Evolutionary conservation across 208 protist genomes (phyloP), one percentile per base, ranked within the genome.

Genomic region (Trypanosoma rangeli): DNA sequence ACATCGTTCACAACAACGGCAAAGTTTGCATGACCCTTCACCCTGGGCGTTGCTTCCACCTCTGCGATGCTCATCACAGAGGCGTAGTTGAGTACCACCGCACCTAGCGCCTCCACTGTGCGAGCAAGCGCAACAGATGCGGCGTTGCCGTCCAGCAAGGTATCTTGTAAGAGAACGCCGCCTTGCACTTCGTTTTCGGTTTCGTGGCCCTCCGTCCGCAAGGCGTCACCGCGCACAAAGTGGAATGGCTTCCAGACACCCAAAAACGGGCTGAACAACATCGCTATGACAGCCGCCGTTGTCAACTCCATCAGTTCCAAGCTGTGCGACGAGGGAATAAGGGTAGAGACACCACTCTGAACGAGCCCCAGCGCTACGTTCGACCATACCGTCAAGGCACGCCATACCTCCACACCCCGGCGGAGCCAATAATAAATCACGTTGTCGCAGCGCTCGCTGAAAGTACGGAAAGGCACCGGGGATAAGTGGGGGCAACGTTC

Each of bases 391-490:
- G 76, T 80, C 26, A 75, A 61, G 10, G 78, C 83, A 33, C 39
- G 44, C 68, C 89, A 67, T 29, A 76, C 74, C n/a, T 79, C 78
- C 24, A 76, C 52, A 22, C 78, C 90, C 13, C 78, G 68, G 15
- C 72, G 56, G n/a, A 92, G 65, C 83, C 83, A 95, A 95, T 20
- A 24, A 28, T 33, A 33, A 4, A 44, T 94, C 85, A 26, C 91
- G 91, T 73, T 94, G 88, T 8, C 88, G 86, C 13, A 93, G 37
- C 26, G 86, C 86, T 0, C 89, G 80, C 67, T 96, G 91, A 18
- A 88, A 67, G 54, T 83, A 89, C 13, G 86, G 76, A 33, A 96
- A 84, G 8, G 83, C 81, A 16, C 91, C 88, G 0, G 88, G 81
- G n/a, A 76, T 50, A 28, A 93, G 12, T 13, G 60, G 64, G 26